Conservation (phyloP, 176 grass and related monocot genomes). For the Ensete glaucum region DNA sequence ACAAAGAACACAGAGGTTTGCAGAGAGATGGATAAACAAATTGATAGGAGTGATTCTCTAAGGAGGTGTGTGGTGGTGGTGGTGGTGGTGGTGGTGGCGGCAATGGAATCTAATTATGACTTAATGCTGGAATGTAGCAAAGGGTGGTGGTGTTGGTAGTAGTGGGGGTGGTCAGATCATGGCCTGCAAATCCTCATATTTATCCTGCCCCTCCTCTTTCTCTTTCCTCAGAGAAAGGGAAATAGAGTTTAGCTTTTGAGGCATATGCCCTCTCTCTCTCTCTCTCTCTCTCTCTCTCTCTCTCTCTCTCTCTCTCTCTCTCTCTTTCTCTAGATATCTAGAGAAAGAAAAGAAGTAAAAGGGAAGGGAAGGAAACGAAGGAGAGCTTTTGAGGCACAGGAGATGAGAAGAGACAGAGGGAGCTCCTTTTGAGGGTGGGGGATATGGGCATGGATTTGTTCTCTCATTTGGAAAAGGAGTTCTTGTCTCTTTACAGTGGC, state of each 20-base stretch:
- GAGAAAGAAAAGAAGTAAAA: neutral
- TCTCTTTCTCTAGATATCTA: neutral
- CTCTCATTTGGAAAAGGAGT: neutral
- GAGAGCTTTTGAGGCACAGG: neutral
- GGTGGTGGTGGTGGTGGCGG: neutral
- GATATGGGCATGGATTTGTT: constrained; percentile 4
- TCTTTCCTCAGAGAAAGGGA: neutral
- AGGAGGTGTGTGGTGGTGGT: neutral
- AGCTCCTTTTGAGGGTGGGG: constrained; percentile 71
- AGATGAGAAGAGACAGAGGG: constrained; percentile 42
- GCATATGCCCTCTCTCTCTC: neutral
- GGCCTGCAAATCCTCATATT: constrained; percentile 2
- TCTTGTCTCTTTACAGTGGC: neutral
- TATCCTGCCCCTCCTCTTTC: neutral
- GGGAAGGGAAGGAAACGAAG: neutral
- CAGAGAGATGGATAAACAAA: neutral
- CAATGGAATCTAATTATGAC: constrained; percentile 41
- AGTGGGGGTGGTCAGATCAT: neutral
- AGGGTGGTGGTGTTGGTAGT: constrained; percentile 42
- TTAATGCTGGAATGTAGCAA: constrained; percentile 54
- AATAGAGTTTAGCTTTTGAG: neutral
- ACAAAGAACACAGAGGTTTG: too few species aligned
- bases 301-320: neutral
- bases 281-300: neutral
- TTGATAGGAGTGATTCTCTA: neutral